A percentile compares a stretch with the other conserved stretches of the same genome.
phyloP scores from a whole-genome alignment of 176 grass and related monocot genomes.

The barley (Hordeum vulgare) region MorexV3_pseudomolecules_assembly NC_058520.1:23203266-23203765 shows the following conservation, averaged over 20 bases:
- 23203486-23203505: background rate
- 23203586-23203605: constrained; percentile 9
- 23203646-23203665: constrained; percentile 35
- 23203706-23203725: background rate
- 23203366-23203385: background rate
- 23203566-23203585: background rate
- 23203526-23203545: background rate
- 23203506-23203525: background rate
- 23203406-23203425: constrained; percentile 5
- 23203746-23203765: constrained; percentile 22
- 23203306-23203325: constrained; percentile 14
- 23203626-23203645: background rate
- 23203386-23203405: background rate
- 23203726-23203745: constrained; percentile 22
- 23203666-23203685: constrained; percentile 52
- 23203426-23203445: constrained; percentile 14
- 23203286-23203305: constrained; percentile 22
- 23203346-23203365: background rate
- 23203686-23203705: constrained; percentile 33
- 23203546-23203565: constrained; percentile 35
- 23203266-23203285: constrained; percentile 14
- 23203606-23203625: background rate
- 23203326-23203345: background rate
- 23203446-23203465: background rate
- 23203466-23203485: background rate